Evolutionary conservation across 2,329 filamentous ascomycete genomes (phyloP).

Genomic region (Pseudogymnoascus sp.): DNA sequence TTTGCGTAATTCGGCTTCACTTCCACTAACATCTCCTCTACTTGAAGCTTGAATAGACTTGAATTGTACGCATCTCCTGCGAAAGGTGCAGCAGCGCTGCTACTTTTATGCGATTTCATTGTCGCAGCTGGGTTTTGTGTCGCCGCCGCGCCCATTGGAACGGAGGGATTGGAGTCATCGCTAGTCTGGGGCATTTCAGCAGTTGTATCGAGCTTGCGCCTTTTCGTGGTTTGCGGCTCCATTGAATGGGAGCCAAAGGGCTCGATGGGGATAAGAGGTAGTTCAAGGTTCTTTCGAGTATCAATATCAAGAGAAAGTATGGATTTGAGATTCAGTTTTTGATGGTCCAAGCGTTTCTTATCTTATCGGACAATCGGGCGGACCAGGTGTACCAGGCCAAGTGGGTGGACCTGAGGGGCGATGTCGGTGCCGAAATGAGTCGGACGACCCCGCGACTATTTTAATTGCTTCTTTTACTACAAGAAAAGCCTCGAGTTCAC

Average conservation of each 20-base stretch:
- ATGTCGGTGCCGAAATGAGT: conserved; percentile 10
- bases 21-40: conserved; percentile 52
- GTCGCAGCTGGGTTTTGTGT: conserved; percentile 4
- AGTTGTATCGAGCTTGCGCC: conserved; percentile 25
- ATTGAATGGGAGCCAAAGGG: conserved; percentile 14
- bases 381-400: neutral
- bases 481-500: neutral
- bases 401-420: conserved; percentile 1
- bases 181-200: conserved; percentile 12
- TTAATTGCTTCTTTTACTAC: conserved; percentile 8
- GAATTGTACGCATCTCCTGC: conserved; percentile 46
- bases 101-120: conserved; percentile 10
- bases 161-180: conserved; percentile 9
- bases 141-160: conserved; percentile 12
- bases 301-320: conserved; percentile 7
- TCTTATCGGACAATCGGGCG: conserved; percentile 7
- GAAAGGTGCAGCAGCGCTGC: conserved; percentile 31
- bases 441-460: conserved; percentile 4
- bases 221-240: conserved; percentile 23
- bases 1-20: conserved; percentile 50
- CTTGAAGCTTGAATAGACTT: conserved; percentile 58
- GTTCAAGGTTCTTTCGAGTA: conserved; percentile 1
- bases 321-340: conserved; percentile 9
- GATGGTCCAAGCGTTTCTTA: conserved; percentile 9
- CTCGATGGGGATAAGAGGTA: neutral